Percentiles rank a stretch among this genome's conserved stretches.
Evolutionary conservation across 2,329 filamentous ascomycete genomes (phyloP).

Genomic region (Monosporascus sp.): DNA sequence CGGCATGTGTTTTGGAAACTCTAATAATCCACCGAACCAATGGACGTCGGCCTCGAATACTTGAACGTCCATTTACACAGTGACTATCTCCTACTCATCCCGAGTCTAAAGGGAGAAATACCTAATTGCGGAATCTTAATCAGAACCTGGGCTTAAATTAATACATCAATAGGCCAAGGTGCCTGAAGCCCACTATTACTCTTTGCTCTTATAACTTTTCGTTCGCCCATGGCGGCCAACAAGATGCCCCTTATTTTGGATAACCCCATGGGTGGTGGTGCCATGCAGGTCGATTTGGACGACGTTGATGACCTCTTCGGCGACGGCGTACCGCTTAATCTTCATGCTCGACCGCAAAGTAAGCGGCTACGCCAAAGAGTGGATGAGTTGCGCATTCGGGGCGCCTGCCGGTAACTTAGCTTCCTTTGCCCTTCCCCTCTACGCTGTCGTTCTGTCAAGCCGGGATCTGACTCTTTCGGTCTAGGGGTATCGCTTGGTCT

Average conservation of each 20-base stretch:
- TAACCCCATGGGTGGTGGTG: conserved; percentile 46
- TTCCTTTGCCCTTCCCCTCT: neutral
- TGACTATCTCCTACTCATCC: too few relatives aligned
- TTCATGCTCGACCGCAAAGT: conserved; percentile 46
- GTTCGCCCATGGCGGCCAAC: conserved; percentile 27
- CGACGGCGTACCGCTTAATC: conserved; percentile 55
- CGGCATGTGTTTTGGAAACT: too few relatives aligned
- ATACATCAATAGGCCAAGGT: too few relatives aligned
- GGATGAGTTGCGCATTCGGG: conserved; percentile 68
- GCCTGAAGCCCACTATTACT: neutral
- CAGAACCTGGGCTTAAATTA: too few relatives aligned
- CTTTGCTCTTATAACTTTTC: neutral
- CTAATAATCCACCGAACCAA: too few relatives aligned
- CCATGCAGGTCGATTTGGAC: conserved; percentile 47
- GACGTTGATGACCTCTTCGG: conserved; percentile 73
- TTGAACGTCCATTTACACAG: too few relatives aligned
- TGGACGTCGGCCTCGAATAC: too few relatives aligned
- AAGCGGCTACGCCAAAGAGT: conserved; percentile 68
- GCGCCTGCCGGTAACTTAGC: conserved; percentile 72
- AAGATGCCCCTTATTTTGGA: conserved; percentile 50
- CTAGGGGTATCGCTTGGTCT: conserved; percentile 80
- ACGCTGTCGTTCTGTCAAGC: neutral
- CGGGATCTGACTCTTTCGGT: conserved; percentile 10
- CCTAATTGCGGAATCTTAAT: too few relatives aligned
- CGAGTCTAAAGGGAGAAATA: too few relatives aligned